Evolutionary conservation across 2,329 filamentous ascomycete genomes (phyloP), one percentile per base, ranked within the genome.

Genomic region (Exophiala sp.): DNA sequence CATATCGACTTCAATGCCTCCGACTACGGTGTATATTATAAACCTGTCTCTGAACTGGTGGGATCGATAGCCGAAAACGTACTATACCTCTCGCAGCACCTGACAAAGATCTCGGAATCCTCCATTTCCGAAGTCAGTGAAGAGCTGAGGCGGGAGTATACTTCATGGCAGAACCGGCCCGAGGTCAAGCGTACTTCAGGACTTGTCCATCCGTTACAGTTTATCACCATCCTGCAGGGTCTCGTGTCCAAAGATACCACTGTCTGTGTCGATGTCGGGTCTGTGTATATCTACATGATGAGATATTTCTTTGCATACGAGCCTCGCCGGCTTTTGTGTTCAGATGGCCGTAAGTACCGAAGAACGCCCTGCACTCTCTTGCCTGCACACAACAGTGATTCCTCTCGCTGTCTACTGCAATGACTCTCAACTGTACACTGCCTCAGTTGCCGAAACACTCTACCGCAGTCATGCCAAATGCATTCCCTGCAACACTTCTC

Each of bases 241-340:
- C 62, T 65, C 3, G 64, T 75, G 6, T 63, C 65, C 3, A 62
- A 69, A 7, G 61, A 68, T 34, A 73, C 72, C 0, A 70, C 67
- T 0, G 70, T 75, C 13, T 66, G 65, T n/a, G 67, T 63, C 29
- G 73, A 75, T 51, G 70, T 75, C 1, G 72, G 72, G 5, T 73
- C 70, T 0, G 70, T 73, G 14, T 75, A 75, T 63, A 74, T 75
- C 56, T 75, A 70, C 62, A 68, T 74, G 60, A 71, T 70, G 60
- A 66, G 71, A 1, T 45, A 30, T 40, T 52, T 55, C 45, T 50
- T 50, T 42, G 43, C 44, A 21, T 57, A 51, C 45, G 51, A 53
- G 29, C 42, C 42, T 22, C 38, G 38, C 24, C 38, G 38, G 4
- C 38, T 41, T 2, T 13, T 41, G 10, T 45, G 29, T 30, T 45